Conservation (phyloP, 495 filamentous ascomycete species). For the Aspergillus nanangensis region DNA sequence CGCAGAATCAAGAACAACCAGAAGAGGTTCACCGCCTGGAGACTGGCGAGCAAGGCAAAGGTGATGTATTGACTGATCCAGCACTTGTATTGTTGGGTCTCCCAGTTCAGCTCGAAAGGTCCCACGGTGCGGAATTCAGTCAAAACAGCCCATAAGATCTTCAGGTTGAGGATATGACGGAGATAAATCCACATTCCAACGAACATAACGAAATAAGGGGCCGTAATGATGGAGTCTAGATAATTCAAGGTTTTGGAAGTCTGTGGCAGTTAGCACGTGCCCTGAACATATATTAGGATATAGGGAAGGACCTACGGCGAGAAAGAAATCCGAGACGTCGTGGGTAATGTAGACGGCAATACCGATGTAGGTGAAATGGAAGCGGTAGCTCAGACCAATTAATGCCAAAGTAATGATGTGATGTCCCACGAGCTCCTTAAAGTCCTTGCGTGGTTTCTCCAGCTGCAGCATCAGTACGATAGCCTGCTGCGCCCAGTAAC, state of each 20-base stretch:
- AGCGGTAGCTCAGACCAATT: constrained; percentile 87
- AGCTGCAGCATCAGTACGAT: constrained; percentile 84
- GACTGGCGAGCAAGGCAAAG: constrained; percentile 59
- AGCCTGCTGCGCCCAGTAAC: constrained; percentile 94
- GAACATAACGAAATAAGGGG: constrained; percentile 82
- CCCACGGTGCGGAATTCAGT: constrained; percentile 88
- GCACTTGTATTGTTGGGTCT: constrained; percentile 79
- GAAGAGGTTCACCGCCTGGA: constrained; percentile 82
- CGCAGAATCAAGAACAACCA: constrained; percentile 81
- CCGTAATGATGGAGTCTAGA: constrained; percentile 69
- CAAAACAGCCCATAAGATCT: constrained; percentile 78
- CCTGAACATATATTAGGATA: not conserved
- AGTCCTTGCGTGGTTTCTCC: constrained; percentile 96
- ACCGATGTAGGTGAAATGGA: constrained; percentile 98
- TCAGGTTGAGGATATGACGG: constrained; percentile 86
- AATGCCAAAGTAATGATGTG: constrained; percentile 90
- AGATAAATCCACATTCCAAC: constrained; percentile 86
- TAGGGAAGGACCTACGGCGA: constrained; percentile 63
- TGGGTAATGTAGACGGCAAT: constrained; percentile 95
- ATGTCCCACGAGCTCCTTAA: constrained; percentile 89
- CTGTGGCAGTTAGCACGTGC: constrained; percentile 31
- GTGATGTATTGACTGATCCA: constrained; percentile 71
- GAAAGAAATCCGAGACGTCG: constrained; percentile 94
- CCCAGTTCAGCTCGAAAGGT: constrained; percentile 84
- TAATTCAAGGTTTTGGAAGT: constrained; percentile 96